phyloP scores from a whole-genome alignment of 164 flowering plant species.

The Vitis cinerea region DNA sequence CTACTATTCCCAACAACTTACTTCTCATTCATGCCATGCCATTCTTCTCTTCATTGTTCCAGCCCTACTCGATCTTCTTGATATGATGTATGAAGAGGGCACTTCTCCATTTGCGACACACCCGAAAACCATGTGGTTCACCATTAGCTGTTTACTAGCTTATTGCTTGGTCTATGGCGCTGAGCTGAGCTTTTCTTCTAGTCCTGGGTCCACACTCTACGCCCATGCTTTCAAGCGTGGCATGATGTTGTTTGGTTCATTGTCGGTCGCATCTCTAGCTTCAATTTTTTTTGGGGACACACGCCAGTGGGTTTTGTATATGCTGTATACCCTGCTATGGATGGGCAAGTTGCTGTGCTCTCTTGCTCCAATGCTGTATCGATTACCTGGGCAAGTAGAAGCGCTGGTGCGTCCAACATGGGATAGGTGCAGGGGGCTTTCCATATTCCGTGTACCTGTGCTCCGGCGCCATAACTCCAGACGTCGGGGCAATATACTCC shows the following conservation, averaged over 20 bases:
- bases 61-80: neutral
- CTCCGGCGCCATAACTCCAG: no score
- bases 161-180: neutral
- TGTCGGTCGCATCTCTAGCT: neutral
- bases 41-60: neutral
- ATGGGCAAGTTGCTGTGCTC: no score
- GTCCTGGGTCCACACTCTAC: no score
- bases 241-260: neutral
- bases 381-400: no score
- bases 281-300: no score
- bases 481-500: no score
- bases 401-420: no score
- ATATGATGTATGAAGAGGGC: neutral
- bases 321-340: no score
- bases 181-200: neutral
- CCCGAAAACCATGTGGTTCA: neutral
- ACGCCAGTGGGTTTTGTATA: no score
- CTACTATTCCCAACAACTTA: neutral
- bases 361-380: no score
- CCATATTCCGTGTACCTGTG: no score
- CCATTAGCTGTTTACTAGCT: neutral
- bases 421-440: no score
- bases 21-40: neutral
- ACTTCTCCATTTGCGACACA: neutral
- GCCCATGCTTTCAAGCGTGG: neutral